phyloP scores from a whole-genome alignment of 2,329 filamentous ascomycete species.

The Sporothrix euskadiensis region DNA sequence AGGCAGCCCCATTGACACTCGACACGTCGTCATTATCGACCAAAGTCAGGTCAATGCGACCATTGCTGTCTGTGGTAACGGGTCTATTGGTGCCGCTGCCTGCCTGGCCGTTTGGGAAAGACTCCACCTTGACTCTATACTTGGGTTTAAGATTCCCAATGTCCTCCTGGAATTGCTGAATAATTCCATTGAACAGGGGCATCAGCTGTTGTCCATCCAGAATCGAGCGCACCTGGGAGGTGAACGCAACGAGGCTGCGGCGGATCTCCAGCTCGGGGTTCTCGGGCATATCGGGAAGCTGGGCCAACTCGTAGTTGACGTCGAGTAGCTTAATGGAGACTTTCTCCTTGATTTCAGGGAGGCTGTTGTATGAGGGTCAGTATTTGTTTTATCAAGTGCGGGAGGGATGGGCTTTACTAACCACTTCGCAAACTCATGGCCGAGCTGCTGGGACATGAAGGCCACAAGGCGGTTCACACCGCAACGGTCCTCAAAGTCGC shows the following conservation, averaged over 20 bases:
- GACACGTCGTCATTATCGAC: constrained; percentile 42
- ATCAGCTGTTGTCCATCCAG: constrained; percentile 51
- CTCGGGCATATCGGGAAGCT: constrained; percentile 65
- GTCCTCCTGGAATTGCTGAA: constrained; percentile 53
- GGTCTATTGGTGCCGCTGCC: background rate
- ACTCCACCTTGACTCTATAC: constrained; percentile 43
- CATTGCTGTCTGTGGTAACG: background rate
- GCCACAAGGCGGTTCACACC: constrained; percentile 56
- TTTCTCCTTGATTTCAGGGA: constrained; percentile 51
- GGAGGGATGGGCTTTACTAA: constrained; percentile 35
- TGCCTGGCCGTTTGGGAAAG: background rate
- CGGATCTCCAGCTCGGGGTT: constrained; percentile 69
- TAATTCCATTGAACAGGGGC: constrained; percentile 48
- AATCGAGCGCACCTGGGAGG: constrained; percentile 53
- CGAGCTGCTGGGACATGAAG: constrained; percentile 55
- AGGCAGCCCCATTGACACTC: constrained; percentile 30
- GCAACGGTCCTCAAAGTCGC: constrained; percentile 50
- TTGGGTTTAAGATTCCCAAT: constrained; percentile 51
- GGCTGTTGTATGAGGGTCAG: constrained; percentile 30
- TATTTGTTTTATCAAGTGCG: background rate
- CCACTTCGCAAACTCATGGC: constrained; percentile 56
- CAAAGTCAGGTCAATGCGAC: constrained; percentile 40
- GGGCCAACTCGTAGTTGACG: constrained; percentile 56
- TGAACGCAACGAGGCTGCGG: constrained; percentile 60
- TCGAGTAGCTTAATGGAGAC: constrained; percentile 50